These are phyloP conservation scores for Haematococcus sp. DNA, from an alignment of 139 green algal species.

Conservation along the genomic window DNA sequence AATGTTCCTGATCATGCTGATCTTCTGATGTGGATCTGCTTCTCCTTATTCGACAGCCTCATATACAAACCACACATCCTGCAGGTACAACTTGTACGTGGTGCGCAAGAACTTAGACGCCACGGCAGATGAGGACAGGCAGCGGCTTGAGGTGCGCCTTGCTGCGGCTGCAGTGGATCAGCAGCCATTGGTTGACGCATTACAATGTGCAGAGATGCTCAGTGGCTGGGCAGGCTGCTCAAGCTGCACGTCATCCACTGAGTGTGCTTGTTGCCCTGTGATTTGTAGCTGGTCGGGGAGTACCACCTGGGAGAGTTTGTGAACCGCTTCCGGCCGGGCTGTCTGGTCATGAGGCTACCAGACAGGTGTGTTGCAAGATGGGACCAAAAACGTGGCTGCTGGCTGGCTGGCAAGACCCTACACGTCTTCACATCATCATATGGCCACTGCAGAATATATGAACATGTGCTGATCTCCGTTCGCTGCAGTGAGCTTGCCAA, in stretches of 20 bases:
- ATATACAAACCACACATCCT: neutral
- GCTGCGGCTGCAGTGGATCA: conserved; percentile 15
- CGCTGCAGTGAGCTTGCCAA: conserved; percentile 39
- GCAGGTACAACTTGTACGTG: conserved; percentile 84
- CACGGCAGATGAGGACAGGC: conserved; percentile 84
- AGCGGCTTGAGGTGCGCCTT: conserved; percentile 59
- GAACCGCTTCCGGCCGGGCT: conserved; percentile 87
- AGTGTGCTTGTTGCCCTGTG: too few species aligned
- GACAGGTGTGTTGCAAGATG: conserved; percentile 49
- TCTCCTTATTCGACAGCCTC: too few species aligned
- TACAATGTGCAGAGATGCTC: too few species aligned
- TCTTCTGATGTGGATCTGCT: neutral
- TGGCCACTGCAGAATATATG: too few species aligned
- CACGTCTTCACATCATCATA: too few species aligned
- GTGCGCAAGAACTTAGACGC: conserved; percentile 75
- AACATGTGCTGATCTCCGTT: too few species aligned
- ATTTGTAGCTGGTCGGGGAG: conserved; percentile 71
- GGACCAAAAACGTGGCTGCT: neutral
- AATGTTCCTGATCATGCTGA: too few species aligned
- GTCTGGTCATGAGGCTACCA: conserved; percentile 93
- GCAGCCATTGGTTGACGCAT: neutral
- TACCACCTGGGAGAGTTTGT: conserved; percentile 93
- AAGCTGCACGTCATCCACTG: neutral
- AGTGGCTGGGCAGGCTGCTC: too few species aligned
- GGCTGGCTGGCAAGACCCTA: neutral